phyloP scores from a whole-genome alignment of 2,329 filamentous ascomycete species.

The Xylaria sp. region DNA sequence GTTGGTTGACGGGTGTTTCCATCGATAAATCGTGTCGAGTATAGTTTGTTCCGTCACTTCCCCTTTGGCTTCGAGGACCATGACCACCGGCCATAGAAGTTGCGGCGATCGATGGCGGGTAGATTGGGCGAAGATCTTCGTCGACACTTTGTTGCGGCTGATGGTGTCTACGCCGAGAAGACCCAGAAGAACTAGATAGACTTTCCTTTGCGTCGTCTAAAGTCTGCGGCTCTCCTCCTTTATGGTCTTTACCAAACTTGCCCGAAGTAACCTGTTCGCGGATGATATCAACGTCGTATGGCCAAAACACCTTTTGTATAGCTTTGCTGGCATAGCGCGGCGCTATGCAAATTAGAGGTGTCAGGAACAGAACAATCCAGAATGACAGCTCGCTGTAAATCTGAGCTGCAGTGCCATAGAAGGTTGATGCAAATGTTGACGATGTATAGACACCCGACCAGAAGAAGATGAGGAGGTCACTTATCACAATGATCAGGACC shows the following conservation, averaged over 20 bases:
- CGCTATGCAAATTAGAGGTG: conserved; percentile 83
- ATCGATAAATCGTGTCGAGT: conserved; percentile 73
- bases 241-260: conserved; percentile 77
- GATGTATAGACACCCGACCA: conserved; percentile 90
- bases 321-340: conserved; percentile 89
- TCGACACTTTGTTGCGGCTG: conserved; percentile 74
- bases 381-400: conserved; percentile 85
- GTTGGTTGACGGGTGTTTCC: conserved; percentile 58
- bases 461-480: conserved; percentile 88
- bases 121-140: conserved; percentile 92
- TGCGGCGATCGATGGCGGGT: conserved; percentile 89
- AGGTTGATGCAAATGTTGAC: conserved; percentile 60
- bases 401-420: conserved; percentile 82
- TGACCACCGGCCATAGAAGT: conserved; percentile 75
- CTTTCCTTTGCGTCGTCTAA: conserved; percentile 55
- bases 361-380: conserved; percentile 85
- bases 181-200: conserved; percentile 53
- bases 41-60: conserved; percentile 93
- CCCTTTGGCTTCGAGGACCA: conserved; percentile 85
- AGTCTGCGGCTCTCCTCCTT: conserved; percentile 51
- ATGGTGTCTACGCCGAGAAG: conserved; percentile 64
- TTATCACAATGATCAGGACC: conserved; percentile 81
- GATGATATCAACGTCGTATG: conserved; percentile 93
- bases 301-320: conserved; percentile 92
- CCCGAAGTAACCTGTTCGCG: conserved; percentile 90